Evolutionary conservation across 331 rosid species (phyloP).

Genomic region (Pyrus hybrid): DNA sequence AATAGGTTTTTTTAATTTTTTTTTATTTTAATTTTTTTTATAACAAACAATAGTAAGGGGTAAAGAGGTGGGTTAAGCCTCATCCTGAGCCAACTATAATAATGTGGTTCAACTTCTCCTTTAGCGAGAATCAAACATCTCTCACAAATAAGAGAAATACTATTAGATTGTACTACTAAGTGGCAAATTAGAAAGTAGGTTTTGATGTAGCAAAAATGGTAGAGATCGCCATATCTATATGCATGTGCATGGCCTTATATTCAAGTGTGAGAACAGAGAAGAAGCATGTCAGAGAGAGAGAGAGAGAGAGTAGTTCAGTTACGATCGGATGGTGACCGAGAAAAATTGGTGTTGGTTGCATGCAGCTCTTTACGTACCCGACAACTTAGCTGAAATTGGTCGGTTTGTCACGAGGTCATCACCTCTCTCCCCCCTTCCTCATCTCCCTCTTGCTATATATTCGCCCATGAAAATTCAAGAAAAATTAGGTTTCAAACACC

Average conservation of each 20-base stretch:
- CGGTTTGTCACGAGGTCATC: slow-evolving; percentile 12
- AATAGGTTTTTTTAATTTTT: too few species aligned
- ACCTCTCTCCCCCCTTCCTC: neutral
- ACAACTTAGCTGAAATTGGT: slow-evolving; percentile 7
- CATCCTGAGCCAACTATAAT: too few species aligned
- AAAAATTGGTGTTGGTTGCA: slow-evolving; percentile 1
- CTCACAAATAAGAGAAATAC: too few species aligned
- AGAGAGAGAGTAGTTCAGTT: neutral
- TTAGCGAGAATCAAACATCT: too few species aligned
- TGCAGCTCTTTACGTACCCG: neutral
- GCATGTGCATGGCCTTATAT: neutral
- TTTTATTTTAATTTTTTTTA: too few species aligned
- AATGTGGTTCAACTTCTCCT: too few species aligned
- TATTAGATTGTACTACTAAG: too few species aligned
- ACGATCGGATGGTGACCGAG: neutral
- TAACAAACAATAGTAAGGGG: too few species aligned
- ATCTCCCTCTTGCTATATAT: too few species aligned
- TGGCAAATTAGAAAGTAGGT: neutral
- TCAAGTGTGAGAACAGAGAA: neutral
- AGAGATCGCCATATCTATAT: neutral
- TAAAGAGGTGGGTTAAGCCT: too few species aligned
- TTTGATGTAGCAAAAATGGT: neutral
- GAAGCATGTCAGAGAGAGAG: neutral
- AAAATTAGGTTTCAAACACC: too few species aligned
- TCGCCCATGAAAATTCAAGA: too few species aligned